Evolutionary conservation across 139 green algal species (phyloP), one percentile per base, ranked within the genome.

Genomic region (Monoraphidium neglectum): DNA sequence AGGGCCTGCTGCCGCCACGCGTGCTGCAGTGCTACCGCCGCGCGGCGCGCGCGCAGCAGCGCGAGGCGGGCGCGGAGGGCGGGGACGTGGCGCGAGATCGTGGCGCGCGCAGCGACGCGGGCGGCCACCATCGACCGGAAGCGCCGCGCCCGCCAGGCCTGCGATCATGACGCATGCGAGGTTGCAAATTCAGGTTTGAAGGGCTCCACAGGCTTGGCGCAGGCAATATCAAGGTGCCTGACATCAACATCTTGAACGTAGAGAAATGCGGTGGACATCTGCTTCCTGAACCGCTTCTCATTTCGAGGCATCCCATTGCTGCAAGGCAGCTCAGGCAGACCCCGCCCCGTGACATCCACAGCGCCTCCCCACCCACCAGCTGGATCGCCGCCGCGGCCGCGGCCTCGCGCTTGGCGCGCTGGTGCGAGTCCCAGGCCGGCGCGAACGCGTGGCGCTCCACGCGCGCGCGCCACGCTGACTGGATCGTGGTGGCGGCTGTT

Each of bases 401-500:
- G 56, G 67, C 26, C 30, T 61, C 28, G 5, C 15, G 4, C 62
- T 56, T 63, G 3, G 35, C 0, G 51, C 76, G 49, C 33, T 40
- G 59, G 12, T 65, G 56, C 26, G 38, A 47, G 13, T n/a, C 10
- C 70, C 65, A 68, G 6, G 80, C 23, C 4, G 85, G 79, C 23
- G 28, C 10, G 18, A 70, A 72, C 18, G 47, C 35, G 59, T 64
- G 65, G 16, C 85, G 73, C 21, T 69, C 79, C 71, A 61, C 18
- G 30, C 63, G 57, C 24, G 82, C 81, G 0, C 87, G 63, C 77
- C 80, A 87, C 0, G 49, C 68, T 2, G 86, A 81, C 80, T 92
- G 86, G 30, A 94, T 89, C 43, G 15, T 32, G 18, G 79, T 83
- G 23, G 83, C 85, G 4, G 70, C 80, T 26, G 47, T 57, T 30